Evolutionary conservation across 306 rosid genomes (phyloP), one percentile per base, ranked within the genome.

Genomic region (Dryas drummondii): DNA sequence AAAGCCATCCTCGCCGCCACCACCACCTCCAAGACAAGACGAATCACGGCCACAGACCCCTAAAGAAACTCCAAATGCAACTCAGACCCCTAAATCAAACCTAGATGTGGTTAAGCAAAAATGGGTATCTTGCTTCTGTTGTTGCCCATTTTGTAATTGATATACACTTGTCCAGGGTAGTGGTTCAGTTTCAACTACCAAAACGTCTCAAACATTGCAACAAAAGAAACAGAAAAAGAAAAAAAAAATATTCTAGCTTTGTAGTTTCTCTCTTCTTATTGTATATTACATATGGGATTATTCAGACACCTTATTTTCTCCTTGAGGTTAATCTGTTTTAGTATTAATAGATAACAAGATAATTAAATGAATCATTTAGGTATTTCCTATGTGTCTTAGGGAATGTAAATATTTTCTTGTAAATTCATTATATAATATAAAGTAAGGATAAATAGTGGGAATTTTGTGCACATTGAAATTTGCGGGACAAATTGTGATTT

Each of bases 91-190:
- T 1, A 75, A 78, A 66, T 13, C 81, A 22, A 49, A 54, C 60
- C 62, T 73, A 60, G 6, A 56, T 2, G 14, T 51, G 15, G 41
- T 74, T 37, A 73, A 52, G 17, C 80, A 37, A 10, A 79, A 13
- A 61, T 89, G 87, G 88, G 45, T 92, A 6, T 12, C 77, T 78
- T 92, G 91, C 83, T 86, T 92, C 71, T 5, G 85, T 50, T 89
- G 91, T 56, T 88, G 93, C 74, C 7, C 72, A 27, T 81, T 45
- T 45, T 71, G 81, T 74, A 11, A 61, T 42, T 82, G 77, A 76
- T 77, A 80, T 59, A 4, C 67, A 15, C 22, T 53, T 68, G 78
- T 68, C 5, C 66, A 71, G 54, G 32, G 44, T 79, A 81, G 75
- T 26, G 58, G 51, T 66, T n/a, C 78, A 72, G 85, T 73, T 66